Evolutionary conservation across 768 basidiomycete genomes (phyloP).

Genomic region (Mycena alexandri): DNA sequence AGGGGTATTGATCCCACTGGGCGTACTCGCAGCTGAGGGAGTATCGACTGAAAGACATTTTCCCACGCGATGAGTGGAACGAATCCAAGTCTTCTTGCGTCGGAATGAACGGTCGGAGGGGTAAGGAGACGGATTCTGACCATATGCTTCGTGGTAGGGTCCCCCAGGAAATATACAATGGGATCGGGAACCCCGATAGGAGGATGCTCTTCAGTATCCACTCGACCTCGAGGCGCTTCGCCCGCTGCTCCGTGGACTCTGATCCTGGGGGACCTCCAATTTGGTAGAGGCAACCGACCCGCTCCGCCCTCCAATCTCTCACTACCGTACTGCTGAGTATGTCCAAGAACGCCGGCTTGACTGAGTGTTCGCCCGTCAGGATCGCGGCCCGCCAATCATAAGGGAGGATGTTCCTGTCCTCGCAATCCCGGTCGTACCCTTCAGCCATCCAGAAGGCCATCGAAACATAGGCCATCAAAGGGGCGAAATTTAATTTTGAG

Average conservation of each 20-base stretch:
- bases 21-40: too few relatives aligned
- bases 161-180: slow-evolving; percentile 4
- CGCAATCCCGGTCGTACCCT: not conserved
- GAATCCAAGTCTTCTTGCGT: too few relatives aligned
- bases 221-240: not conserved
- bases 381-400: not conserved
- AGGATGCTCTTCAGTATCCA: not conserved
- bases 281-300: slow-evolving; percentile 5
- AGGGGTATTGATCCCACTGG: too few relatives aligned
- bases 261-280: not conserved
- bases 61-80: too few relatives aligned
- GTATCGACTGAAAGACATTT: too few relatives aligned
- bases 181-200: not conserved
- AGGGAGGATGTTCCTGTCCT: not conserved
- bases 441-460: slow-evolving; percentile 1
- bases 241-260: not conserved
- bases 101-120: too few relatives aligned
- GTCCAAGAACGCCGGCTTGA: not conserved
- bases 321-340: not conserved
- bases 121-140: too few relatives aligned
- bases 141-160: too few relatives aligned
- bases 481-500: not conserved
- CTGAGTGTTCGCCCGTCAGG: not conserved
- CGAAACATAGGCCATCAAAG: slow-evolving; percentile 9
- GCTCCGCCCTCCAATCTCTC: not conserved